Percentiles rank a stretch among this genome's conserved stretches.
phyloP scores from a whole-genome alignment of 2,329 filamentous ascomycete genomes.

The Chaetomium olivaceum region DNA sequence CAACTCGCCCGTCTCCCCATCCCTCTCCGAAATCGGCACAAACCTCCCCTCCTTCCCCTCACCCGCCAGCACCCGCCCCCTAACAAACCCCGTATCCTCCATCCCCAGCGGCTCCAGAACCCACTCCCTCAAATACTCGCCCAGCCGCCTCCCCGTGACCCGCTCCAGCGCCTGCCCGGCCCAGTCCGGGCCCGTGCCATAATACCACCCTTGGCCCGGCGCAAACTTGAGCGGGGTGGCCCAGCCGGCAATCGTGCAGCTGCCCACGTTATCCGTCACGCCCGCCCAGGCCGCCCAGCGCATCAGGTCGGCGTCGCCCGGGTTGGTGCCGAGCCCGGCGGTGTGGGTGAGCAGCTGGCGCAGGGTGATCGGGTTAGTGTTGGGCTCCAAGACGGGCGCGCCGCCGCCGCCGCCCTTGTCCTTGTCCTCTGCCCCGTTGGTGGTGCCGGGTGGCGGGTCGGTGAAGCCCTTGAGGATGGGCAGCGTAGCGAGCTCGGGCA shows the following conservation, averaged over 20 bases:
- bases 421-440: conserved; percentile 31
- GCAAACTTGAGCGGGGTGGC: conserved; percentile 46
- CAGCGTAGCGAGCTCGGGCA: conserved; percentile 40
- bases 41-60: conserved; percentile 18
- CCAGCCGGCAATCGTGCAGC: conserved; percentile 38
- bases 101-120: conserved; percentile 36
- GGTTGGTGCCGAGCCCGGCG: conserved; percentile 48
- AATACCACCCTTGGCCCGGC: conserved; percentile 52
- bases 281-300: conserved; percentile 44
- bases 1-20: conserved; percentile 22
- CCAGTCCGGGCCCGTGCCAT: conserved; percentile 51
- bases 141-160: conserved; percentile 41
- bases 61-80: conserved; percentile 5
- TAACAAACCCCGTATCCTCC: conserved; percentile 33
- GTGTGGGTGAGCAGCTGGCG: conserved; percentile 53
- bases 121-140: conserved; percentile 33
- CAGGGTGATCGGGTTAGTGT: conserved; percentile 43
- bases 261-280: conserved; percentile 35
- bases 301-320: conserved; percentile 42
- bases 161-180: conserved; percentile 48
- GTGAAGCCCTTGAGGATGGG: conserved; percentile 43
- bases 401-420: neutral
- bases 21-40: conserved; percentile 25
- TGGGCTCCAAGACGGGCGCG: conserved; percentile 42
- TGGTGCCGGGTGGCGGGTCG: conserved; percentile 8